Percentiles rank a stretch among this genome's conserved stretches.
These are phyloP conservation scores for Jamesozyma jinghongensis DNA, from an alignment of 805 yeast species.

Conservation along the genomic window DNA sequence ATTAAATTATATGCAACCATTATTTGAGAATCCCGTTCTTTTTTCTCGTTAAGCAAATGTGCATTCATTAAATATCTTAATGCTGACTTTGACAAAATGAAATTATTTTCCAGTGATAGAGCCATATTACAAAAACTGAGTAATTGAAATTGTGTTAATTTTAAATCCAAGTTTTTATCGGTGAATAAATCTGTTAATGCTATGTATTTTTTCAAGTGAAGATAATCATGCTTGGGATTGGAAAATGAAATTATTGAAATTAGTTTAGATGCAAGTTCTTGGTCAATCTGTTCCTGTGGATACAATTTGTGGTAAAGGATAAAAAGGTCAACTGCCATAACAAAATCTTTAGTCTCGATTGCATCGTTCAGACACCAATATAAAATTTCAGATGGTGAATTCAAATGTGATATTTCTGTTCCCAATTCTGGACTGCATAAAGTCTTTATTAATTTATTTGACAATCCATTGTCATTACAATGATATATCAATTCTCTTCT, in stretches of 20 bases:
- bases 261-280: slow-evolving; percentile 6
- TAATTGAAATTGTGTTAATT: slow-evolving; percentile 11
- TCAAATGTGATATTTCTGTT: not conserved
- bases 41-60: slow-evolving; percentile 1
- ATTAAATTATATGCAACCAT: slow-evolving; percentile 17
- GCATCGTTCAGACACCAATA: slow-evolving; percentile 14
- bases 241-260: slow-evolving; percentile 16
- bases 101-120: slow-evolving; percentile 9
- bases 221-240: slow-evolving; percentile 16
- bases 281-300: slow-evolving; percentile 5
- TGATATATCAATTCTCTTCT: slow-evolving; percentile 8
- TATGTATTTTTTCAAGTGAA: slow-evolving; percentile 12
- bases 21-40: slow-evolving; percentile 9
- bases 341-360: slow-evolving; percentile 10
- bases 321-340: slow-evolving; percentile 19
- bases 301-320: slow-evolving; percentile 11
- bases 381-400: not conserved
- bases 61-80: slow-evolving; percentile 12
- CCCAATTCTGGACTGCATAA: not conserved
- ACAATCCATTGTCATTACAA: not conserved
- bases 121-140: slow-evolving; percentile 18
- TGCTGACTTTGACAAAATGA: slow-evolving; percentile 11
- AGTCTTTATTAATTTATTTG: not conserved
- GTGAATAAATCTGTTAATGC: slow-evolving; percentile 9
- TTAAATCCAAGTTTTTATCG: not conserved